Evolutionary conservation across 1,139 yeast species (phyloP).

Genomic region (Hyphopichia khmerensis): DNA sequence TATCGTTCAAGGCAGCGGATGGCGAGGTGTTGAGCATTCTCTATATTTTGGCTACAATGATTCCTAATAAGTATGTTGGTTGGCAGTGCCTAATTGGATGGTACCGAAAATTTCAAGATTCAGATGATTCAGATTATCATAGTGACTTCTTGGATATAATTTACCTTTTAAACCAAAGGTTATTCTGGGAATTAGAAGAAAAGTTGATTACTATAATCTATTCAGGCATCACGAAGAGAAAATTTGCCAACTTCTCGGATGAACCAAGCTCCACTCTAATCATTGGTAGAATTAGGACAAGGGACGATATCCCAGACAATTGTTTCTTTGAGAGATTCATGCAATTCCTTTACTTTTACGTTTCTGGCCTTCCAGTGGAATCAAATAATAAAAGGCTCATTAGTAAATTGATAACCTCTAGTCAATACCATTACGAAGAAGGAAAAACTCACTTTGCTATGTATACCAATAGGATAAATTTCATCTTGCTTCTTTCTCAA

Average conservation of each 20-base stretch:
- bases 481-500: slow-evolving; percentile 33
- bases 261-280: slow-evolving; percentile 28
- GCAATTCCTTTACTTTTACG: slow-evolving; percentile 33
- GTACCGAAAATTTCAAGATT: slow-evolving; percentile 14
- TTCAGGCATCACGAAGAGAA: slow-evolving; percentile 27
- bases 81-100: slow-evolving; percentile 29
- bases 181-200: slow-evolving; percentile 41
- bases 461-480: slow-evolving; percentile 40
- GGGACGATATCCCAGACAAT: slow-evolving; percentile 33
- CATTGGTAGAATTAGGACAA: slow-evolving; percentile 23
- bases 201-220: slow-evolving; percentile 29
- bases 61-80: slow-evolving; percentile 10
- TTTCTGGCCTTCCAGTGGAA: slow-evolving; percentile 27
- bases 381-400: slow-evolving; percentile 32
- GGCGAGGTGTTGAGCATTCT: slow-evolving; percentile 5
- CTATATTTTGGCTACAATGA: slow-evolving; percentile 13
- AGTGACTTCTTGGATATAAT: slow-evolving; percentile 30
- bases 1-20: background rate
- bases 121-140: slow-evolving; percentile 17
- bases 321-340: slow-evolving; percentile 41
- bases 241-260: slow-evolving; percentile 39
- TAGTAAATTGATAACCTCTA: slow-evolving; percentile 39
- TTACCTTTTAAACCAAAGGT: slow-evolving; percentile 23
- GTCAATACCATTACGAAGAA: slow-evolving; percentile 30
- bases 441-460: slow-evolving; percentile 27